A percentile compares a stretch with the other conserved stretches of the same genome.
Evolutionary conservation across 2,329 filamentous ascomycete genomes (phyloP).

Genomic region (Didymella lethalis): DNA sequence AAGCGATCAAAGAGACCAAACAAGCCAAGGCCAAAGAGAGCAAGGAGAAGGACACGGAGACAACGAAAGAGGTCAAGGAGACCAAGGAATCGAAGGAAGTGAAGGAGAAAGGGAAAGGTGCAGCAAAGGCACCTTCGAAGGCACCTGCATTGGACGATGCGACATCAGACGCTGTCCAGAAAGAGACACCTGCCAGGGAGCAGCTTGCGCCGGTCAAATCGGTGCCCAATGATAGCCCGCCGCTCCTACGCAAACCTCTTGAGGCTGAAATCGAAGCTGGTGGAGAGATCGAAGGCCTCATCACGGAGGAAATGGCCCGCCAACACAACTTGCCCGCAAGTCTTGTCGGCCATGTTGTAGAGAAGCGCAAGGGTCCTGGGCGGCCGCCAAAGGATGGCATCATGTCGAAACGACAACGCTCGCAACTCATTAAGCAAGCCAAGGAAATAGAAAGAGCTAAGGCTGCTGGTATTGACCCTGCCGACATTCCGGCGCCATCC

Average conservation of each 20-base stretch:
- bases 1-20: slow-evolving; percentile 13
- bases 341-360: slow-evolving; percentile 56
- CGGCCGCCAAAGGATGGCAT: slow-evolving; percentile 82
- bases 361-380: slow-evolving; percentile 77
- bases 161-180: slow-evolving; percentile 34
- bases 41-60: slow-evolving; percentile 28
- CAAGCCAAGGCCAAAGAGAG: slow-evolving; percentile 4
- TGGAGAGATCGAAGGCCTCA: slow-evolving; percentile 43
- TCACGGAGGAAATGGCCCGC: slow-evolving; percentile 50
- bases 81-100: slow-evolving; percentile 30
- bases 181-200: slow-evolving; percentile 41
- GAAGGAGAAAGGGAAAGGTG: slow-evolving; percentile 37
- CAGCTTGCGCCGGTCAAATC: slow-evolving; percentile 34
- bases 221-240: slow-evolving; percentile 40
- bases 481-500: slow-evolving; percentile 44
- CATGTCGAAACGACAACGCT: slow-evolving; percentile 80
- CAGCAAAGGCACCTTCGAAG: slow-evolving; percentile 33
- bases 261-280: slow-evolving; percentile 43
- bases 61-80: slow-evolving; percentile 24
- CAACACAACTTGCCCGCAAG: slow-evolving; percentile 51
- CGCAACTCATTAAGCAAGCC: slow-evolving; percentile 67
- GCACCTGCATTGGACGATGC: slow-evolving; percentile 40
- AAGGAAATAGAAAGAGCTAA: slow-evolving; percentile 56
- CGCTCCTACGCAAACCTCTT: slow-evolving; percentile 37
- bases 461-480: slow-evolving; percentile 49